Conservation (phyloP, 129 eudicot species). For the Centaurea solstitialis region DNA sequence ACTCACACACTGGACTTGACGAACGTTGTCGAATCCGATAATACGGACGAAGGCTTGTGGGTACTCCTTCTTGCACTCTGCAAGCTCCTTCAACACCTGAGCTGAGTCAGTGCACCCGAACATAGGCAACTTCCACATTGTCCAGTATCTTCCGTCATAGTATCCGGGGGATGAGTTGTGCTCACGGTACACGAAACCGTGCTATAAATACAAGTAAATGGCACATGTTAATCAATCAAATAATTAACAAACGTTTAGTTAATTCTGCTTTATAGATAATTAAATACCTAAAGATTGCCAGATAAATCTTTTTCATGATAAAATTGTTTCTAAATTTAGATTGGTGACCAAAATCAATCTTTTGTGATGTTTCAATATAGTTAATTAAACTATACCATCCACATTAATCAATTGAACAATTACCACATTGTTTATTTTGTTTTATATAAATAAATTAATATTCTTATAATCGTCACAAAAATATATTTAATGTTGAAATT, state of each 20-base stretch:
- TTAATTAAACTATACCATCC: neutral
- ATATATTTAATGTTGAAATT: neutral
- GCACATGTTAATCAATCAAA: neutral
- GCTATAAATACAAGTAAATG: neutral
- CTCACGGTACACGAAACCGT: conserved; percentile 60
- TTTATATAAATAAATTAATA: too few relatives aligned
- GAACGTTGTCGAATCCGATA: conserved; percentile 75
- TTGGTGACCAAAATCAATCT: neutral
- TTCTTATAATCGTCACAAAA: neutral
- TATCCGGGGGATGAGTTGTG: conserved; percentile 57
- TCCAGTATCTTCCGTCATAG: conserved; percentile 88
- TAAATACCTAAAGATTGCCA: neutral
- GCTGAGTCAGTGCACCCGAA: conserved; percentile 69
- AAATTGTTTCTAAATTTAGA: too few relatives aligned
- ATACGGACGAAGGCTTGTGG: conserved; percentile 55
- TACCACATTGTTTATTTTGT: neutral
- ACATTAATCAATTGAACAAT: neutral
- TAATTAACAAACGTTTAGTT: neutral
- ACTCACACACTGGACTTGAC: conserved; percentile 83
- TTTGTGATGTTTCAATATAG: neutral
- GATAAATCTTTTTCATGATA: neutral
- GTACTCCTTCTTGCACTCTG: conserved; percentile 54
- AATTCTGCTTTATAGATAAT: neutral
- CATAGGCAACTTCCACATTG: conserved; percentile 93
- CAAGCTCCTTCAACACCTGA: conserved; percentile 52